Evolutionary conservation across 306 rosid genomes (phyloP), one percentile per base, ranked within the genome.

Genomic region (Hippophae rhamnoides): DNA sequence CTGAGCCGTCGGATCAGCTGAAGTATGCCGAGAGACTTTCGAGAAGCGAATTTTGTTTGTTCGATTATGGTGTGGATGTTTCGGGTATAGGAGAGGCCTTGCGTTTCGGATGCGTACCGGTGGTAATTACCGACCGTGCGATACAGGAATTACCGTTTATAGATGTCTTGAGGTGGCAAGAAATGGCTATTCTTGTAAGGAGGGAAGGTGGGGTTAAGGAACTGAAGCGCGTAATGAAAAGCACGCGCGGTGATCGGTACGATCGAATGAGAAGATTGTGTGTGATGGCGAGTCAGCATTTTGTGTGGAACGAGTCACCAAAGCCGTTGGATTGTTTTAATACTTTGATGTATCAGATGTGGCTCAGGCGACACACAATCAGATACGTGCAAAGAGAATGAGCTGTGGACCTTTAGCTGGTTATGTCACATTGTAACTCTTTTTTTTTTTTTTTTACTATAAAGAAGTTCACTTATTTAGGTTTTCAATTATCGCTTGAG

Each of bases 131-230:
- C 3, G 85, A 78, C 69, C 72, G 78, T 40, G 63, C 62, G 13
- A 48, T 86, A 5, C 73, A 65, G 55, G 87, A 79, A 70, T 43
- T 89, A 70, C 92, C 97, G 69, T 81, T 86, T 63, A 49, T 79
- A 78, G 97, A 86, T 49, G 78, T 81, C 74, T 60, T 89, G 72
- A 70, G 78, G 81, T 89, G 96, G 94, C 78, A 68, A 68, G 88
- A 81, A 18, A 73, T 83, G 41, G 83, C 72, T 9, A 69, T 83
- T 63, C 76, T 89, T 10, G 75, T 81, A 43, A 69, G 58, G 7
- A 49, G 52, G 1, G 65, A 11, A 0, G 60, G 66, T 8, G 80
- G 68, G 8, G 58, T 44, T 6, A 31, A 25, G 58, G 72, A 71
- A 14, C 41, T 77, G 60, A 75, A 70, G 69, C 66, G 52, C 4